Evolutionary conservation across 208 protist genomes (phyloP).

Genomic region (Leptomonas pyrrhocoris): DNA sequence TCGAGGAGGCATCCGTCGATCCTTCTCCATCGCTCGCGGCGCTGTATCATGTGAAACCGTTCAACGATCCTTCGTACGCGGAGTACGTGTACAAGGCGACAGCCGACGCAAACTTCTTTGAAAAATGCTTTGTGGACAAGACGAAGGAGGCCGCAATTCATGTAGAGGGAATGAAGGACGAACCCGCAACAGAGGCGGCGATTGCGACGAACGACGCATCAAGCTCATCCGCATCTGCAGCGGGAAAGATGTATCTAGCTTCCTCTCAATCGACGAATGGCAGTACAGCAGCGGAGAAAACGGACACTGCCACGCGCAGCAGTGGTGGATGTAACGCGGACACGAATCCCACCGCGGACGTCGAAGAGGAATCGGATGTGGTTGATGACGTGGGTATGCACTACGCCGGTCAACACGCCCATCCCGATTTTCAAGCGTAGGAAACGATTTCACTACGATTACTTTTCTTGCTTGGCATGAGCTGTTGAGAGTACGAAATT

Average conservation of each 20-base stretch:
- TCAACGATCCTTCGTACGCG: slow-evolving; percentile 67
- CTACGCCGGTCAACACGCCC: slow-evolving; percentile 36
- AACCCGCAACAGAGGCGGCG: not conserved
- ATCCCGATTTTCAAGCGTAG: slow-evolving; percentile 51
- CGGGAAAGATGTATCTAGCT: too few relatives aligned
- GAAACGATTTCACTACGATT: slow-evolving; percentile 3
- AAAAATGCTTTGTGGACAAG: slow-evolving; percentile 42
- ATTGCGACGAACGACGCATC: not conserved
- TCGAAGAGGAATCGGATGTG: slow-evolving; percentile 50
- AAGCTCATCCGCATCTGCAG: too few relatives aligned
- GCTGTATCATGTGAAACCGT: slow-evolving; percentile 57
- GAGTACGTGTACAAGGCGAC: slow-evolving; percentile 83
- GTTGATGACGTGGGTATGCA: slow-evolving; percentile 81
- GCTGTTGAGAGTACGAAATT: too few relatives aligned
- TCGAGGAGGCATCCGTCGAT: slow-evolving; percentile 31
- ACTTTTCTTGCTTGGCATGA: not conserved
- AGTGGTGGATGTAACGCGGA: not conserved
- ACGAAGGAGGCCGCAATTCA: not conserved
- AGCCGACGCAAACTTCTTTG: slow-evolving; percentile 84
- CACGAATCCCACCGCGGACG: not conserved
- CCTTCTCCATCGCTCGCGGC: slow-evolving; percentile 51
- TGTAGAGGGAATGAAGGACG: not conserved
- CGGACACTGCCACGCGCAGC: not conserved
- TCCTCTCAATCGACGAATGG: too few relatives aligned
- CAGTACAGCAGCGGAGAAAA: too few relatives aligned